Percentiles rank a stretch among this genome's conserved stretches.
These are phyloP conservation scores for Colletotrichum spinosum DNA, from an alignment of 2,329 filamentous ascomycete genomes.

Conservation along the genomic window DNA sequence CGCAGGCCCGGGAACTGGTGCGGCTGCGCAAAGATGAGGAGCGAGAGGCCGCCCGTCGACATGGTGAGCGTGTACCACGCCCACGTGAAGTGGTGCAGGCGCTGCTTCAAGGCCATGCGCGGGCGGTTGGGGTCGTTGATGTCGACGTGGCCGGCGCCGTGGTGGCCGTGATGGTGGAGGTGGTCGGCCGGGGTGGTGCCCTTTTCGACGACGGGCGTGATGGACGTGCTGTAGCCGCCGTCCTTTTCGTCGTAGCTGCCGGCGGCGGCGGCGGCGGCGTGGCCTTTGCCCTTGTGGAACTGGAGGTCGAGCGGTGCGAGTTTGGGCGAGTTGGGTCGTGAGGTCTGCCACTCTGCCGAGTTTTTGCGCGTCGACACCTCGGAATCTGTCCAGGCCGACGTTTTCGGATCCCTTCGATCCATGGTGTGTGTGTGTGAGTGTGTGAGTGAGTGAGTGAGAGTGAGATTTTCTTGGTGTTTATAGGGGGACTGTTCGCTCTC, in stretches of 20 bases:
- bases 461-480: not conserved
- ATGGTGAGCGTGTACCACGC: slow-evolving; percentile 82
- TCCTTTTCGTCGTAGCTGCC: slow-evolving; percentile 10
- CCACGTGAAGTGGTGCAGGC: slow-evolving; percentile 73
- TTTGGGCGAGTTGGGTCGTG: slow-evolving; percentile 34
- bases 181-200: slow-evolving; percentile 11
- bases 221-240: slow-evolving; percentile 20
- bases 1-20: slow-evolving; percentile 72
- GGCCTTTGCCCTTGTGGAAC: slow-evolving; percentile 25
- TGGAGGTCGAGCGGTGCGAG: slow-evolving; percentile 29
- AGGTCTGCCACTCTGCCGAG: slow-evolving; percentile 34
- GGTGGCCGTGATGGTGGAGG: slow-evolving; percentile 18
- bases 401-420: slow-evolving; percentile 28
- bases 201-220: slow-evolving; percentile 35
- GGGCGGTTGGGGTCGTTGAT: slow-evolving; percentile 44
- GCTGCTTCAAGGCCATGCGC: slow-evolving; percentile 54
- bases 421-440: slow-evolving; percentile 17
- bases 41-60: slow-evolving; percentile 77
- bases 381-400: slow-evolving; percentile 34
- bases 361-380: slow-evolving; percentile 36
- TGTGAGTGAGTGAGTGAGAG: not conserved
- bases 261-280: not conserved
- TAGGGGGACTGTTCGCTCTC: slow-evolving; percentile 2
- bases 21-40: slow-evolving; percentile 72
- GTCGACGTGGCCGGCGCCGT: slow-evolving; percentile 32